Conservation (phyloP, 2,329 filamentous ascomycete genomes). For the Ophiobolus disseminans region DNA sequence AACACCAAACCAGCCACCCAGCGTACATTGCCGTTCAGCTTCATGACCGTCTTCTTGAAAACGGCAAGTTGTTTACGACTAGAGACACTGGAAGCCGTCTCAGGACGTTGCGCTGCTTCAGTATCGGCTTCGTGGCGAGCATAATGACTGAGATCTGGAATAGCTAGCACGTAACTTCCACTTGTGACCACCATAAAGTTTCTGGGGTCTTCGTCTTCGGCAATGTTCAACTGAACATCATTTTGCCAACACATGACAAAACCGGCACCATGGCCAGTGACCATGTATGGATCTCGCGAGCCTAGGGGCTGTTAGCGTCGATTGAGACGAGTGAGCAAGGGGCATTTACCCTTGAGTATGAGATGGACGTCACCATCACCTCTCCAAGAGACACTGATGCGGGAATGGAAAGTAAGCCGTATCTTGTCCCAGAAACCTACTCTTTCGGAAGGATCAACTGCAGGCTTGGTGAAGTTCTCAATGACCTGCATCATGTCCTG, state of each 20-base stretch:
- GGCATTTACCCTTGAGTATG: slow-evolving; percentile 75
- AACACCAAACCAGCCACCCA: slow-evolving; percentile 93
- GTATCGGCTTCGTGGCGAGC: slow-evolving; percentile 69
- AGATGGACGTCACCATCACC: slow-evolving; percentile 95
- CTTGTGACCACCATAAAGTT: slow-evolving; percentile 96
- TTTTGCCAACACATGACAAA: slow-evolving; percentile 99
- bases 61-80: slow-evolving; percentile 75
- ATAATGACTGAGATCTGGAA: slow-evolving; percentile 91
- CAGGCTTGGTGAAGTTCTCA: slow-evolving; percentile 95
- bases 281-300: slow-evolving; percentile 87
- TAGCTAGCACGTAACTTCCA: slow-evolving; percentile 90
- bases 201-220: slow-evolving; percentile 83
- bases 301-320: slow-evolving; percentile 48
- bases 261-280: slow-evolving; percentile 90
- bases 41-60: slow-evolving; percentile 99
- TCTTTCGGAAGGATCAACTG: slow-evolving; percentile 88
- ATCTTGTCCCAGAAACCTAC: slow-evolving; percentile 99
- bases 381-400: slow-evolving; percentile 88
- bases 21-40: slow-evolving; percentile 92
- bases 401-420: slow-evolving; percentile 89
- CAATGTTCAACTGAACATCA: slow-evolving; percentile 86
- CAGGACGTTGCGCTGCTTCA: slow-evolving; percentile 63
- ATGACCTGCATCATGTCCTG: slow-evolving; percentile 99
- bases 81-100: slow-evolving; percentile 63
- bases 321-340: not conserved